phyloP scores from a whole-genome alignment of 495 filamentous ascomycete genomes.

The Aspergillus affinis region DNA sequence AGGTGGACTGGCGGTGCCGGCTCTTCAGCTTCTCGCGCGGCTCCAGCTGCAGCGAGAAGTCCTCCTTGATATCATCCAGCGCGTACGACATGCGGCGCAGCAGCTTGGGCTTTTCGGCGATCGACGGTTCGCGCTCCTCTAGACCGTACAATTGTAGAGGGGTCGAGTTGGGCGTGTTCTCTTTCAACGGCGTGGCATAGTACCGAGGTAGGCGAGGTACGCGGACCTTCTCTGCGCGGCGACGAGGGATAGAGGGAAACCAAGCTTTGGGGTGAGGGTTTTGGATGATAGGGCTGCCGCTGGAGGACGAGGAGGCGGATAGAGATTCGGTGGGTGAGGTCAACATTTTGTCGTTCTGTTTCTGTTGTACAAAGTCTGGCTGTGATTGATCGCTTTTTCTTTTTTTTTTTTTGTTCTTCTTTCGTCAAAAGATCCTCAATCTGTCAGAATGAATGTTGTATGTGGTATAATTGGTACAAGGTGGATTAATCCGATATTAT shows the following conservation, averaged over 20 bases:
- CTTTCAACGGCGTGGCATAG: conserved; percentile 40
- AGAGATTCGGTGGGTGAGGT: conserved; percentile 28
- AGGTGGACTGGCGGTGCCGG: conserved; percentile 32
- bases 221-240: conserved; percentile 27
- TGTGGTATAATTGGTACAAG: neutral
- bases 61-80: conserved; percentile 44
- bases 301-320: conserved; percentile 31
- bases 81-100: conserved; percentile 41
- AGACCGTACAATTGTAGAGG: conserved; percentile 41
- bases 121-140: conserved; percentile 40
- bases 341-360: conserved; percentile 22
- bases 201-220: conserved; percentile 38
- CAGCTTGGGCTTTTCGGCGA: conserved; percentile 34
- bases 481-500: neutral
- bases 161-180: conserved; percentile 32
- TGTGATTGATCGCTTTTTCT: neutral
- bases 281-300: conserved; percentile 30
- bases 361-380: neutral
- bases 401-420: neutral
- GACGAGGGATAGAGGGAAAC: conserved; percentile 28
- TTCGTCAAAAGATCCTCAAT: neutral
- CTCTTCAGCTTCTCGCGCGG: conserved; percentile 26
- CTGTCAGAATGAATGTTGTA: neutral
- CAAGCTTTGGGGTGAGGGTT: conserved; percentile 30
- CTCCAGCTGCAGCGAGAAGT: conserved; percentile 34